Percentiles rank a stretch among this genome's conserved stretches.
Evolutionary conservation across 345 rosid genomes (phyloP).

Genomic region (Rhizophora mangle): DNA sequence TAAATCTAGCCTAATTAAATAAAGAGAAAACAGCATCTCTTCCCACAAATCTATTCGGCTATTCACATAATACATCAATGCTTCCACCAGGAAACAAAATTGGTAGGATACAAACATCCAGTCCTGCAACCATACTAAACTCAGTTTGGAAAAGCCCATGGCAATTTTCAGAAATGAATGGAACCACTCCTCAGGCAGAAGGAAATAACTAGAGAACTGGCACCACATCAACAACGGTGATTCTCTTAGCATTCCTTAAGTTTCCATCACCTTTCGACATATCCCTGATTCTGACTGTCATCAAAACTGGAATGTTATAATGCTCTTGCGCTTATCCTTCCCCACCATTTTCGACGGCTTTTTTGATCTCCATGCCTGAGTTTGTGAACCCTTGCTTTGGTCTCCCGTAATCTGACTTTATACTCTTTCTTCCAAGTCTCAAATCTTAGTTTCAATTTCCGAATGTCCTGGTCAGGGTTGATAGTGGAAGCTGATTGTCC

Average conservation of each 20-base stretch:
- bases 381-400: conserved; percentile 63
- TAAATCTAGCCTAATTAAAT: too few species aligned
- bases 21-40: too few species aligned
- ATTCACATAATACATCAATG: too few species aligned
- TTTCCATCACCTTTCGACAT: neutral
- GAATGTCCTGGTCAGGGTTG: conserved; percentile 56
- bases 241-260: conserved; percentile 1
- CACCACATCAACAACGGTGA: too few species aligned
- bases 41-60: too few species aligned
- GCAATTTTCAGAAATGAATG: too few species aligned
- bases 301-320: neutral
- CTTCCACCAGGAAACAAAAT: too few species aligned
- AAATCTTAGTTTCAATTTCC: conserved; percentile 59
- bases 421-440: conserved; percentile 90
- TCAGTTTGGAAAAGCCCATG: too few species aligned
- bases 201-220: too few species aligned
- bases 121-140: too few species aligned
- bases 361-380: conserved; percentile 40
- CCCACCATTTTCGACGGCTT: conserved; percentile 88
- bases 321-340: conserved; percentile 38
- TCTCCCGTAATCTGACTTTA: conserved; percentile 64
- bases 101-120: too few species aligned
- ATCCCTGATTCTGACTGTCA: neutral
- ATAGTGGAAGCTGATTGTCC: conserved; percentile 31
- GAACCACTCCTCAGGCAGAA: too few species aligned